Evolutionary conservation across 169 alveolate species (phyloP), one percentile per base, ranked within the genome.

Genomic region (Babesia ovis): DNA sequence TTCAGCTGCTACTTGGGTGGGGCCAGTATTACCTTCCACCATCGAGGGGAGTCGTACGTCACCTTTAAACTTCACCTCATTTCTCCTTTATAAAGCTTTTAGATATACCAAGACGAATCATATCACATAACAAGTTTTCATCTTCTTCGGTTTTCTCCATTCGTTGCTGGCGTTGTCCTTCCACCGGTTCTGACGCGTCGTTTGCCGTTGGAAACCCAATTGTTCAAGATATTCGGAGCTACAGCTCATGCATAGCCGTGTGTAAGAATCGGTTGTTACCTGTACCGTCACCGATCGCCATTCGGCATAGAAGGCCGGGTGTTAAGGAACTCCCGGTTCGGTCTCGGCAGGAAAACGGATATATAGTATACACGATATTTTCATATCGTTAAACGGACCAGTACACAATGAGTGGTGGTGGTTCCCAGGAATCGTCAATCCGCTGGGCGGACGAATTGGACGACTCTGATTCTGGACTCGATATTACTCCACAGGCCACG

Each of bases 371-470:
- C n/a, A n/a, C n/a, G n/a, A n/a, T n/a, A n/a, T n/a, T n/a, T n/a
- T n/a, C n/a, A n/a, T n/a, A n/a, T n/a, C n/a, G n/a, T n/a, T n/a
- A n/a, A n/a, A n/a, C 46, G 46, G 8, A 39, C 8, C 20, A 12
- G 20, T 48, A 22, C n/a, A 57, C 31, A 2, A 57, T 57, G 67
- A 32, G 50, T 22, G 67, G 42, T 11, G 22, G n/a, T 23, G 56
- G 25, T 29, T 29, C 56, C 9, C 57, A 39, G 16, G 56, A 43
- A 11, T 48, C 74, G n/a, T 64, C 74, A 32, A 27, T 64, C 42
- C 74, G 74, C 74, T 64, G 74, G 74, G 74, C 74, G 74, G 74
- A 64, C 74, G 74, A 64, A 22, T 41, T 64, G 61, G 74, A 64
- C 62, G 61, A 64, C 61, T 48, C 53, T 27, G 74, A 64, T 50